Evolutionary conservation across 2,329 filamentous ascomycete species (phyloP).

Genomic region (Fusarium mundagurra): DNA sequence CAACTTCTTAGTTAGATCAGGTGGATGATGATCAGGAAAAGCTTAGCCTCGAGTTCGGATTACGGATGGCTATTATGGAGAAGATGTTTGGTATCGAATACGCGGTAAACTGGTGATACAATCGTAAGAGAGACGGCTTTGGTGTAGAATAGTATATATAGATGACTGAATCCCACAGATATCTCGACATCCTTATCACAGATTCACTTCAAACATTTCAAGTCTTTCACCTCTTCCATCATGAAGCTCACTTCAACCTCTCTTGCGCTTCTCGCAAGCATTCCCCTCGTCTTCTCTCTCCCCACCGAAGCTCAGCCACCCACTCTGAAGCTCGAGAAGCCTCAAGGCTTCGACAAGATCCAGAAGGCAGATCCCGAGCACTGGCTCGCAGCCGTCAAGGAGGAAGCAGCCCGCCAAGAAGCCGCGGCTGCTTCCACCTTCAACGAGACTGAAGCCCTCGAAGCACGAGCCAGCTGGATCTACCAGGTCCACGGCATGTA

Average conservation of each 20-base stretch:
- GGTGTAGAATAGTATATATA: background rate
- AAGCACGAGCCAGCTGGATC: background rate
- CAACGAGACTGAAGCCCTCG: background rate
- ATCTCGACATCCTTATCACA: background rate
- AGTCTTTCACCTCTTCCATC: background rate
- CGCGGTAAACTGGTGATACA: background rate
- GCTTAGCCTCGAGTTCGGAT: background rate
- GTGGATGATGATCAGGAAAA: background rate
- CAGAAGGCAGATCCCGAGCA: background rate
- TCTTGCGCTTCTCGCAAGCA: background rate
- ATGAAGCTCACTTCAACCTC: background rate
- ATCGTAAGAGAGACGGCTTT: background rate
- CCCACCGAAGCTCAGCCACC: background rate
- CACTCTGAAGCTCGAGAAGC: background rate
- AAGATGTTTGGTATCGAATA: background rate
- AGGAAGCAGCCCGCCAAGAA: slow-evolving; percentile 2
- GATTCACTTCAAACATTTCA: no score
- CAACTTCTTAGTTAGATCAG: background rate
- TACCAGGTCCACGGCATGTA: slow-evolving; percentile 5
- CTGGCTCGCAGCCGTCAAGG: background rate
- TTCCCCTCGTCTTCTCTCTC: background rate
- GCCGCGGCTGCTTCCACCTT: background rate
- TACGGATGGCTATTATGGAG: background rate
- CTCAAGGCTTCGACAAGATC: background rate
- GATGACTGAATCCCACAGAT: background rate